Evolutionary conservation across 1,139 yeast genomes (phyloP), one percentile per base, ranked within the genome.

Genomic region (Ogataea hybrid): DNA sequence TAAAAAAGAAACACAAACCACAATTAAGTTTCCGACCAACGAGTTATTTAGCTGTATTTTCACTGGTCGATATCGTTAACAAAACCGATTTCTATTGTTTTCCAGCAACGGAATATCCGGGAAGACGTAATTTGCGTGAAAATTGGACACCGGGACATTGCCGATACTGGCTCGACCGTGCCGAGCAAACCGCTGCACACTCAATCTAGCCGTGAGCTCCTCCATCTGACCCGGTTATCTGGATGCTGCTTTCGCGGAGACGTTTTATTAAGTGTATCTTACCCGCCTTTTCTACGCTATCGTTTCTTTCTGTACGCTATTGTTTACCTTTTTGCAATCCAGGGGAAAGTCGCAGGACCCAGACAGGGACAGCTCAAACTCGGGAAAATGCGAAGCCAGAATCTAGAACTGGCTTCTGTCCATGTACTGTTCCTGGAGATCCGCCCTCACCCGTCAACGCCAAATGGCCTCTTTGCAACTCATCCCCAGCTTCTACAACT

Each of bases 1-100:
- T 28, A 37, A 43, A 43, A 43, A 43, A 43, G 43, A 43, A 43
- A 39, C 39, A 43, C 28, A 31, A 35, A 15, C 35, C 17, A 23
- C 34, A 38, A 23, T 15, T 16, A 22, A n/a, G 40, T 35, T 34
- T 40, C 43, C 44, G 42, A 28, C 31, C 16, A 6, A 15, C 27
- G 16, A 25, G 25, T 23, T 18, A 30, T 39, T 39, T 39, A 34
- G 28, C 42, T 35, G 42, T 30, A 8, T 20, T 35, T 34, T 39
- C 32, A 39, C 39, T 39, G 42, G 42, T 15, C 23, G 42, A 33
- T 34, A 12, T 23, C 28, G 15, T 25, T 7, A 21, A 5, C 11
- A 6, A 15, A 27, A 22, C 31, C 40, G 35, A 25, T 30, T 15
- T 11, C 34, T 12, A 30, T 36, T 36, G 39, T 36, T 36, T 25